phyloP scores from a whole-genome alignment of 805 yeast genomes.

The Barnettozyma salicaria region DNA sequence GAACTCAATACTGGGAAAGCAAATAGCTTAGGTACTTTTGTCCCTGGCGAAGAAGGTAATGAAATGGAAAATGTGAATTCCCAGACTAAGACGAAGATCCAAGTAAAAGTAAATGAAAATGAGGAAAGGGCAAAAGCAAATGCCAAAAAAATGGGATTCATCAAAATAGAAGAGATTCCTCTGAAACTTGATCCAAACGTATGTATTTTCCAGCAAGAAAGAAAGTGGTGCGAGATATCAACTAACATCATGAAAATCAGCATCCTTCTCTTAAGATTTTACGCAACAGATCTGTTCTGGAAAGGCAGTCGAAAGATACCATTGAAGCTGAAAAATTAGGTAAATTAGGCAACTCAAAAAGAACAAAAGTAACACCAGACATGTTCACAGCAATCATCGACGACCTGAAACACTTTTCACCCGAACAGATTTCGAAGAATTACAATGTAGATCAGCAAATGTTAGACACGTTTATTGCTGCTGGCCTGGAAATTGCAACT shows the following conservation, averaged over 20 bases:
- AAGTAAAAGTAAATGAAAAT: slow-evolving; percentile 17
- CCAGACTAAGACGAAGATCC: slow-evolving; percentile 2
- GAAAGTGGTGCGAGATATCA: no score
- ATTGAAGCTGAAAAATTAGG: slow-evolving; percentile 1
- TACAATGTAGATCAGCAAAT: slow-evolving; percentile 11
- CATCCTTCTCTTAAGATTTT: slow-evolving; percentile 19
- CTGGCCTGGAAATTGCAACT: slow-evolving; percentile 9
- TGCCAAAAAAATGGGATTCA: slow-evolving; percentile 15
- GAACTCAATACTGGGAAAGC: no score
- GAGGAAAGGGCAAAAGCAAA: slow-evolving; percentile 8
- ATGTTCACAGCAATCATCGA: slow-evolving; percentile 19
- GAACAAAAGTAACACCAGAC: slow-evolving; percentile 10
- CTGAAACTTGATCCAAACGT: slow-evolving; percentile 15
- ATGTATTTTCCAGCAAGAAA: slow-evolving; percentile 4
- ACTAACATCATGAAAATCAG: slow-evolving; percentile 3
- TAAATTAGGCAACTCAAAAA: not conserved
- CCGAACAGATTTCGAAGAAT: slow-evolving; percentile 11
- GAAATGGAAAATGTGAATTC: not conserved
- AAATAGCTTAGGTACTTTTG: no score
- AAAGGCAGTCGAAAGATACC: slow-evolving; percentile 9
- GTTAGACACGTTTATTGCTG: slow-evolving; percentile 1
- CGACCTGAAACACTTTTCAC: slow-evolving; percentile 14
- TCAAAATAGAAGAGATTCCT: slow-evolving; percentile 17
- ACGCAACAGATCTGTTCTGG: slow-evolving; percentile 14
- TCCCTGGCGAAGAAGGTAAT: no score